These are phyloP conservation scores for Crithidia fasciculata DNA, from an alignment of 208 protist genomes.

Conservation along the genomic window DNA sequence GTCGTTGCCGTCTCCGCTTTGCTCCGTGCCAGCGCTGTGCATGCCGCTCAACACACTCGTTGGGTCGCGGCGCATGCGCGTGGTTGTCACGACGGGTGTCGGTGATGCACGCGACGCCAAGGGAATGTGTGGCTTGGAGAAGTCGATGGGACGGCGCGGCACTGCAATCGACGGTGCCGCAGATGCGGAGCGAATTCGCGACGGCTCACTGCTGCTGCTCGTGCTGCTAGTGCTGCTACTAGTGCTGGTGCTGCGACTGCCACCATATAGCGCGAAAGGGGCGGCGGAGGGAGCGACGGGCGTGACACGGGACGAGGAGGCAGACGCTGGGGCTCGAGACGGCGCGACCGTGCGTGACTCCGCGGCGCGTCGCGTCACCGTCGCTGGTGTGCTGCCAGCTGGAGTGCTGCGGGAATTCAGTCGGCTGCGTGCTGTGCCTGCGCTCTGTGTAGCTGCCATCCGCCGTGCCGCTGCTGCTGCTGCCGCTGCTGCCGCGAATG, in stretches of 20 bases:
- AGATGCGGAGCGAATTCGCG: neutral
- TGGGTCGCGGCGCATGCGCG: neutral
- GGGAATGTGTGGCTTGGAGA: conserved; percentile 35
- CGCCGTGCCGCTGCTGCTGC: too few species aligned
- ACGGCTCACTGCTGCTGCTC: neutral
- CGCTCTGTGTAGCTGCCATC: too few species aligned
- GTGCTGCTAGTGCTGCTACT: neutral
- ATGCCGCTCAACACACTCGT: too few species aligned
- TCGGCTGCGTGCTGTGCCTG: too few species aligned
- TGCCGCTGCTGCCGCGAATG: too few species aligned
- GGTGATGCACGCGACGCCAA: neutral
- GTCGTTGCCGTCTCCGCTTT: neutral
- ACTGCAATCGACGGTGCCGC: neutral
- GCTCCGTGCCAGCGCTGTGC: too few species aligned
- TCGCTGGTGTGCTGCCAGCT: neutral
- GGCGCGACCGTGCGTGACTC: neutral
- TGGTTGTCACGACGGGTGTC: neutral
- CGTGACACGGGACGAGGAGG: too few species aligned
- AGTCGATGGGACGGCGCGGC: conserved; percentile 26
- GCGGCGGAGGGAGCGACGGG: too few species aligned
- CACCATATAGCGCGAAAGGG: neutral
- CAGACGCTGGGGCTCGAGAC: too few species aligned
- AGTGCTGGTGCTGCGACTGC: conserved; percentile 9
- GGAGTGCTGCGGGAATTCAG: too few species aligned
- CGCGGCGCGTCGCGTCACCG: too few species aligned